Evolutionary conservation across 768 basidiomycete species (phyloP), one percentile per base, ranked within the genome.

Genomic region (Phlebiopsis flavidoalba): DNA sequence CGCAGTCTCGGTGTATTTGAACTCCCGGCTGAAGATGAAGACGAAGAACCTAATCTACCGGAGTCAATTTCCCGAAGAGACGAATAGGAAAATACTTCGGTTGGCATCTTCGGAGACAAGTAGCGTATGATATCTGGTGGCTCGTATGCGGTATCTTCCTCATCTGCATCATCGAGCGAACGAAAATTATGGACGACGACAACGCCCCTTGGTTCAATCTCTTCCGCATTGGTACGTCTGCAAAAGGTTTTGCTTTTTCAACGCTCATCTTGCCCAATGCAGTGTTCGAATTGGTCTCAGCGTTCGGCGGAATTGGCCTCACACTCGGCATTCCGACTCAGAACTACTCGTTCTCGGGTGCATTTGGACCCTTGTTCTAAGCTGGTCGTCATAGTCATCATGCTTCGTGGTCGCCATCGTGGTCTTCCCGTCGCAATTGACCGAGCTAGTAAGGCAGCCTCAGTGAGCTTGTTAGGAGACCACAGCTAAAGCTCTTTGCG

Each of bases 71-170:
- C 40, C 17, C 68, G 75, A 0, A 72, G 73, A 11, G 80, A 83
- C 74, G 81, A 5, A 73, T 82, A 22, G 40, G 79, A 52, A 70
- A 65, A 48, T 75, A 77, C 61, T 60, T 77, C 46, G 73, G 78
- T 2, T 85, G 83, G 83, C 88, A 89, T 75, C 65, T 86, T 17
- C 78, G 85, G 2, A 75, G 82, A 45, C 91, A 93, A 68, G 75
- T 92, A 59, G 75, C 74, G 62, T 82, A 79, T 78, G 89, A 91
- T 69, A 85, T 91, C 54, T 91, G 90, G 90, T 91, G 88, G 89
- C 79, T 93, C 8, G 86, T 83, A 0, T 83, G 84, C 72, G 88
- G 81, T 0, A 79, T 93, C 2, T 89, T 89, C 73, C 66, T 88
- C 14, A 76, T 92, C 47, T 83, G 87, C 50, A 85, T 92, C 58